Evolutionary conservation across 257 asterid genomes (phyloP).

Genomic region (Paulownia fortunei): DNA sequence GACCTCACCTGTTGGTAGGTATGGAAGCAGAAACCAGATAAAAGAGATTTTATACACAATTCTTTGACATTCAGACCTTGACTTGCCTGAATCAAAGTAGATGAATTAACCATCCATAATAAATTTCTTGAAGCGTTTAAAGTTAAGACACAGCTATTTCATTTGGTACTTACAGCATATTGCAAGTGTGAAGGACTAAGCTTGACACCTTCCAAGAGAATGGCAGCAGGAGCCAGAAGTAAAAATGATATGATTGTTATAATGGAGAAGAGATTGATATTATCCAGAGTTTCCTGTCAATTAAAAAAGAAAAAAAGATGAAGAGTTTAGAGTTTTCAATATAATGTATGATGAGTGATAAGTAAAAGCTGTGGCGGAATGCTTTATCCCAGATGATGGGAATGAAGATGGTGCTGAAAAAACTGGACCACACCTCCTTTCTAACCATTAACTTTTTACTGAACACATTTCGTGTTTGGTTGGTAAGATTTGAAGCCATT

Average conservation of each 20-base stretch:
- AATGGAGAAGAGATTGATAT: conserved; percentile 78
- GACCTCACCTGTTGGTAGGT: conserved; percentile 75
- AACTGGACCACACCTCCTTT: conserved; percentile 56
- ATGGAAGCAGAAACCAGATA: conserved; percentile 90
- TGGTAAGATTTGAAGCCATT: conserved; percentile 93
- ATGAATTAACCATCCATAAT: background rate
- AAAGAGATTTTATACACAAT: conserved; percentile 54
- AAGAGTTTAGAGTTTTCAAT: background rate
- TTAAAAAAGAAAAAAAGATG: background rate
- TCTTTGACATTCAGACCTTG: conserved; percentile 71
- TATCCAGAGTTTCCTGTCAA: conserved; percentile 79
- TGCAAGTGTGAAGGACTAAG: conserved; percentile 73
- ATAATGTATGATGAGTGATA: background rate
- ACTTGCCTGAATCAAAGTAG: conserved; percentile 54
- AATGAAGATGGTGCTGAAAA: background rate
- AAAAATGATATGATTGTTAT: conserved; percentile 76
- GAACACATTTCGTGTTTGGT: conserved; percentile 87
- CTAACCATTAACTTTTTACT: conserved; percentile 77
- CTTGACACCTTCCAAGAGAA: conserved; percentile 75
- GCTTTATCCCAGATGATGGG: background rate
- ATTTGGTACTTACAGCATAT: conserved; percentile 56
- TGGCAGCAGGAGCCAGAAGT: conserved; percentile 64
- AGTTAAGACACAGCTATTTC: background rate
- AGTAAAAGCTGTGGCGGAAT: background rate
- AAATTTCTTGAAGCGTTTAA: background rate